A percentile compares a stretch with the other conserved stretches of the same genome.
These are phyloP conservation scores for Amanita pallidorosea DNA, from an alignment of 768 basidiomycete genomes.

Conservation along the genomic window DNA sequence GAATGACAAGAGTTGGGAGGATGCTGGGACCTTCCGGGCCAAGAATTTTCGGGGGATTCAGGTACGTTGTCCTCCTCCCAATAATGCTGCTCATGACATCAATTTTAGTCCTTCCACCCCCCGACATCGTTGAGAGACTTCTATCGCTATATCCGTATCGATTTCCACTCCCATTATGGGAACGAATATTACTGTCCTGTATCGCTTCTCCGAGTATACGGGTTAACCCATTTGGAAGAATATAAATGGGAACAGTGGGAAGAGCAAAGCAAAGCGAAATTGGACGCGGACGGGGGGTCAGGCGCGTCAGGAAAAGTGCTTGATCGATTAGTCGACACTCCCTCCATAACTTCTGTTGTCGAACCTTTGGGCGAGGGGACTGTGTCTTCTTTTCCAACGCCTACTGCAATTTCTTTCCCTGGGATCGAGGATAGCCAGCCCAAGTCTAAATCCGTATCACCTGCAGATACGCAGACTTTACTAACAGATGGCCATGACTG, in stretches of 20 bases:
- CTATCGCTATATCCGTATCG: constrained; percentile 88
- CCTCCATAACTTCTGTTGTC: neutral
- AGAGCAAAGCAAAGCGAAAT: constrained; percentile 46
- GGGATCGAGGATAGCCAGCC: neutral
- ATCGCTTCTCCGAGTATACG: constrained; percentile 86
- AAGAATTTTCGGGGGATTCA: constrained; percentile 89
- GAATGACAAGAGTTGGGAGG: constrained; percentile 52
- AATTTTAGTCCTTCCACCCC: constrained; percentile 60
- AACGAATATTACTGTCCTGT: constrained; percentile 96
- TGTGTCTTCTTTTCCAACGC: neutral
- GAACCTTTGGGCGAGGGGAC: neutral
- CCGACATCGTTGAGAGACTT: constrained; percentile 69
- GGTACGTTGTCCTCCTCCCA: constrained; percentile 31
- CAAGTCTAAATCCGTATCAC: neutral
- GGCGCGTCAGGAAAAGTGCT: neutral
- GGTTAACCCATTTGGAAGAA: constrained; percentile 91
- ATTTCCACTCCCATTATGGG: constrained; percentile 89
- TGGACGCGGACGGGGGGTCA: neutral
- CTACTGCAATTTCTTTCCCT: neutral
- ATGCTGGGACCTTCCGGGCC: constrained; percentile 71
- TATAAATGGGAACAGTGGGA: constrained; percentile 91
- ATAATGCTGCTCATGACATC: neutral
- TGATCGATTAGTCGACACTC: neutral
- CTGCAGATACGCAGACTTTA: neutral
- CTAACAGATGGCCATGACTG: neutral